These are phyloP conservation scores for Terana coerulea DNA, from an alignment of 768 basidiomycete genomes.

Conservation along the genomic window DNA sequence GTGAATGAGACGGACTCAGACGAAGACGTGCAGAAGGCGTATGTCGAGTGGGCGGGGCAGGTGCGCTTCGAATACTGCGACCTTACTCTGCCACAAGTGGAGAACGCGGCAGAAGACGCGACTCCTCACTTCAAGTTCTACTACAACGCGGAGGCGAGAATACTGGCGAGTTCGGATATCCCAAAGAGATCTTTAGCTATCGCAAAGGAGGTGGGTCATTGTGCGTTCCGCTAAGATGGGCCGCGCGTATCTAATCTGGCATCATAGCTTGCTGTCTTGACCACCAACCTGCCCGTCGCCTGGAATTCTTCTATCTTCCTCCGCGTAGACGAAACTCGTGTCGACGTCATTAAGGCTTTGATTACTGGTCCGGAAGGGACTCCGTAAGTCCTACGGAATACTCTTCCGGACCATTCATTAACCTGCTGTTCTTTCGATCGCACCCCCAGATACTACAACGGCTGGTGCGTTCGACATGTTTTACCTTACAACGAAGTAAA, in stretches of 20 bases:
- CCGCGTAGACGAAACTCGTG: constrained; percentile 87
- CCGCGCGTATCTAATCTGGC: background rate
- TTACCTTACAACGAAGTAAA: background rate
- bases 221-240: background rate
- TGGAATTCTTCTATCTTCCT: constrained; percentile 95
- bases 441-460: constrained; percentile 80
- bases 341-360: constrained; percentile 89
- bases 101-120: constrained; percentile 42
- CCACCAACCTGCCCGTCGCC: constrained; percentile 89
- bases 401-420: background rate
- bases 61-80: constrained; percentile 92
- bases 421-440: constrained; percentile 6
- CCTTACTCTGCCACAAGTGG: constrained; percentile 46
- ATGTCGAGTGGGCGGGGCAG: constrained; percentile 80
- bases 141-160: constrained; percentile 79
- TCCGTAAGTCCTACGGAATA: constrained; percentile 57
- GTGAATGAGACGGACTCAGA: constrained; percentile 55
- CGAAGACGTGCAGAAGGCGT: constrained; percentile 63
- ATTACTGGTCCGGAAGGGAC: constrained; percentile 93
- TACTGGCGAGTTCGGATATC: constrained; percentile 80
- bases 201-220: constrained; percentile 65
- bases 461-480: constrained; percentile 55
- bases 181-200: constrained; percentile 92
- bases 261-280: constrained; percentile 83
- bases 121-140: constrained; percentile 77